Evolutionary conservation across 2,329 filamentous ascomycete species (phyloP).

Genomic region (Phialophora verrucosa): DNA sequence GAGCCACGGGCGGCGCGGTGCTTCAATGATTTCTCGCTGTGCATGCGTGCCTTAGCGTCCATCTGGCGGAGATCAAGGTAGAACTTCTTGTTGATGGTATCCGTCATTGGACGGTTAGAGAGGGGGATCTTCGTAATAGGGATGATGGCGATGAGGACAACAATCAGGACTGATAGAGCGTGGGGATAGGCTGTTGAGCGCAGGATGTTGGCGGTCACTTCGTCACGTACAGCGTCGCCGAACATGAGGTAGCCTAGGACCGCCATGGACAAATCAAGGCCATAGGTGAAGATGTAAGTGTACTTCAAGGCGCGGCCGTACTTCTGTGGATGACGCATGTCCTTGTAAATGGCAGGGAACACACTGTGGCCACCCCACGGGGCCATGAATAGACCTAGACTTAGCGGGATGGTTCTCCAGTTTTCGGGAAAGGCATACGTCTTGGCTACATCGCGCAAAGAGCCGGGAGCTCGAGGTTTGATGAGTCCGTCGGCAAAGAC

Average conservation of each 20-base stretch:
- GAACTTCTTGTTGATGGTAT: constrained; percentile 79
- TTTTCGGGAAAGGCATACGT: constrained; percentile 84
- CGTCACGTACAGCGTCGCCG: constrained; percentile 82
- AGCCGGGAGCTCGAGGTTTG: constrained; percentile 79
- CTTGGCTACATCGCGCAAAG: constrained; percentile 76
- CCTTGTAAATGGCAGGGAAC: constrained; percentile 84
- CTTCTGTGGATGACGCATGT: constrained; percentile 82
- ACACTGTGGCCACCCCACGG: constrained; percentile 74
- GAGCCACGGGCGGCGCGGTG: constrained; percentile 64
- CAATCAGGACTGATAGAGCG: constrained; percentile 76
- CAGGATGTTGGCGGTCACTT: constrained; percentile 90
- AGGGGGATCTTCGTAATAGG: constrained; percentile 94
- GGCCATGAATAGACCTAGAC: constrained; percentile 87
- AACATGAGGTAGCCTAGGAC: constrained; percentile 92
- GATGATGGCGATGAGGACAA: constrained; percentile 87
- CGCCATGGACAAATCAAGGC: constrained; percentile 81
- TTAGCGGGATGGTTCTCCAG: constrained; percentile 85
- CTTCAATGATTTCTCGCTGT: constrained; percentile 55
- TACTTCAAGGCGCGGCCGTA: constrained; percentile 75
- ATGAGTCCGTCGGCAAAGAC: constrained; percentile 84
- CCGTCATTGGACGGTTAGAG: constrained; percentile 81
- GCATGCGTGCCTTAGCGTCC: constrained; percentile 38
- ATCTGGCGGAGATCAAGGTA: constrained; percentile 67
- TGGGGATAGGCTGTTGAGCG: constrained; percentile 74
- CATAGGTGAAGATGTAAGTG: constrained; percentile 86